Evolutionary conservation across 2,329 filamentous ascomycete species (phyloP).

Genomic region (Fusarium drepaniforme): DNA sequence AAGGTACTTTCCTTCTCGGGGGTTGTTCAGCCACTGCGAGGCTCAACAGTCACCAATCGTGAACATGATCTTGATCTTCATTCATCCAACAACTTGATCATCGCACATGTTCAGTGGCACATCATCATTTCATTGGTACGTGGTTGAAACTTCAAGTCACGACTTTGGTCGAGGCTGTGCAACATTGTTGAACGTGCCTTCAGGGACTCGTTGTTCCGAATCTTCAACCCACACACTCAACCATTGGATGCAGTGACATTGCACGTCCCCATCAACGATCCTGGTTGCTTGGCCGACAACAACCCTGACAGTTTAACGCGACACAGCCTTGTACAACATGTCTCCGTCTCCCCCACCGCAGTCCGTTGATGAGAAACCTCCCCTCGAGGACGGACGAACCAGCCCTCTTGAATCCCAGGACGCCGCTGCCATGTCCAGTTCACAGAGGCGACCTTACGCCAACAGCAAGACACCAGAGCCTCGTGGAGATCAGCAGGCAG

Average conservation of each 20-base stretch:
- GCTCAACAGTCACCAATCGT: not conserved
- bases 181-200: not conserved
- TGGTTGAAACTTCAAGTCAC: not conserved
- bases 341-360: conserved; percentile 31
- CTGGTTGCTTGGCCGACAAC: conserved; percentile 39
- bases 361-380: conserved; percentile 32
- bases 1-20: conserved; percentile 1
- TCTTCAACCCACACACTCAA: conserved; percentile 2
- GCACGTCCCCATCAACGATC: conserved; percentile 20
- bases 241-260: not conserved
- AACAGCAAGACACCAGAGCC: conserved; percentile 55
- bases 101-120: not conserved
- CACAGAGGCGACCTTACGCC: conserved; percentile 33
- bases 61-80: not conserved
- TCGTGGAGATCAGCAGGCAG: conserved; percentile 48
- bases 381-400: conserved; percentile 17
- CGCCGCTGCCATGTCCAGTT: conserved; percentile 34
- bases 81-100: not conserved
- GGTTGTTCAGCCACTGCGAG: not conserved
- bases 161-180: not conserved
- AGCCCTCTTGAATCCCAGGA: conserved; percentile 26
- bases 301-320: conserved; percentile 25
- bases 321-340: conserved; percentile 31
- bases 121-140: not conserved
- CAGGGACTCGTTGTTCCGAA: not conserved